Evolutionary conservation across 1,284 basidiomycete species (phyloP), one percentile per base, ranked within the genome.

Genomic region (Melampsora larici-populina): DNA sequence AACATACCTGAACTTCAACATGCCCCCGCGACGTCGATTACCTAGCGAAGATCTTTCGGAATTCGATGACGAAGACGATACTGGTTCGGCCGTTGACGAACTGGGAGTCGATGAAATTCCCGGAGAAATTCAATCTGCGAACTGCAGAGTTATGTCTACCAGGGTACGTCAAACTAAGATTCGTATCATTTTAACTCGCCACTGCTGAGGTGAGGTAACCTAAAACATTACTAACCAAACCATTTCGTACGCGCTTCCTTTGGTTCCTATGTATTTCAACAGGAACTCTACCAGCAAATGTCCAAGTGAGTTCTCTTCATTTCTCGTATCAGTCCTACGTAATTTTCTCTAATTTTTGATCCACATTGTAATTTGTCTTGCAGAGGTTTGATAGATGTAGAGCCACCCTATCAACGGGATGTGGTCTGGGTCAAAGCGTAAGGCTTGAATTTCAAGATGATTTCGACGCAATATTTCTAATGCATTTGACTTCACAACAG

Each of bases 391-490:
- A 78, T 78, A 21, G 76, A 78, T 49, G 69, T 78, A 26, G 63
- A 29, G 26, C 76, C 76, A 11, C 76, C 76, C 13, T 78, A 78
- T 31, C 76, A 78, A 49, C 76, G 76, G 29, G 76, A 70, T 67
- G 69, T 78, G 8, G 76, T 78, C 18, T 78, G 76, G 76, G 13
- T 68, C 7, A 70, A 66, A 60, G 18, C 62, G 76, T 78, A 43
- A 78, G 69, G n/a, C 9, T 29, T 36, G 21, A n/a, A 0, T 36
- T 6, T 31, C 36, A 43, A 29, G 63, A 63, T 26, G 51, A 24
- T 55, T 40, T 15, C 36, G 21, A 36, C 15, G 31, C 2, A 26
- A 4, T 68, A 0, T 49, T 24, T 24, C 66, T 68, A 49, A 33
- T 18, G 8, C 43, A 68, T 15, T 60, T 70, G 2, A 11, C 15